phyloP scores from a whole-genome alignment of 2,329 filamentous ascomycete species.

The Berkeleyomyces rouxiae region DNA sequence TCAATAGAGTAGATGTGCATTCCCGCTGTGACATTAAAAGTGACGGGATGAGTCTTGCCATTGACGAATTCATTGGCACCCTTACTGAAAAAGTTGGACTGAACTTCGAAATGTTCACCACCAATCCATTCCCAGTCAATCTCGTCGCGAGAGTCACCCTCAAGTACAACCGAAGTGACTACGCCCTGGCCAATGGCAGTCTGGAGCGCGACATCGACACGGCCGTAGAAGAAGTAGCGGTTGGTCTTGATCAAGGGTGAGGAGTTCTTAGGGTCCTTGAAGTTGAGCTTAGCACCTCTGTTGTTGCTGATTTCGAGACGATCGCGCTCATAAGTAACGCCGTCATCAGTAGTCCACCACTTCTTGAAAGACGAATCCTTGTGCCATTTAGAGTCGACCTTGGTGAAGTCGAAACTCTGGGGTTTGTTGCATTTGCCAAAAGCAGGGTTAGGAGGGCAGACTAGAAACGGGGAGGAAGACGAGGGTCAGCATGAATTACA shows the following conservation, averaged over 20 bases:
- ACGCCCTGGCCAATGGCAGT: constrained; percentile 58
- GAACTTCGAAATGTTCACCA: constrained; percentile 48
- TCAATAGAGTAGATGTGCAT: constrained; percentile 52
- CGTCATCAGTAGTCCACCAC: constrained; percentile 22
- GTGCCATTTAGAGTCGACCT: constrained; percentile 31
- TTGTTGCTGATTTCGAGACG: constrained; percentile 17
- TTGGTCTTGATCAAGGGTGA: constrained; percentile 45
- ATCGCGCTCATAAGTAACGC: constrained; percentile 17
- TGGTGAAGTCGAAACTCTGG: constrained; percentile 44
- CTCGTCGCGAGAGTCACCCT: constrained; percentile 63
- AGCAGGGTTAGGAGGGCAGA: constrained; percentile 48
- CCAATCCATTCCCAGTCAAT: constrained; percentile 60
- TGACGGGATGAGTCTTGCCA: constrained; percentile 31
- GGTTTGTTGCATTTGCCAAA: constrained; percentile 30
- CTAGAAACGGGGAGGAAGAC: constrained; percentile 12
- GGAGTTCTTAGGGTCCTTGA: constrained; percentile 36
- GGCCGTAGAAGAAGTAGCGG: constrained; percentile 78
- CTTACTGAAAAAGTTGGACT: constrained; percentile 71
- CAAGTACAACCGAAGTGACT: constrained; percentile 60
- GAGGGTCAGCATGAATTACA: not conserved
- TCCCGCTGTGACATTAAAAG: constrained; percentile 22
- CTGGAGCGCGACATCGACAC: constrained; percentile 52
- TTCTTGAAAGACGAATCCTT: constrained; percentile 15
- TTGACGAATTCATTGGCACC: constrained; percentile 37
- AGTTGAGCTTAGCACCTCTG: constrained; percentile 30